These are phyloP conservation scores for Epichloe typhina DNA, from an alignment of 2,329 filamentous ascomycete genomes.

Conservation along the genomic window DNA sequence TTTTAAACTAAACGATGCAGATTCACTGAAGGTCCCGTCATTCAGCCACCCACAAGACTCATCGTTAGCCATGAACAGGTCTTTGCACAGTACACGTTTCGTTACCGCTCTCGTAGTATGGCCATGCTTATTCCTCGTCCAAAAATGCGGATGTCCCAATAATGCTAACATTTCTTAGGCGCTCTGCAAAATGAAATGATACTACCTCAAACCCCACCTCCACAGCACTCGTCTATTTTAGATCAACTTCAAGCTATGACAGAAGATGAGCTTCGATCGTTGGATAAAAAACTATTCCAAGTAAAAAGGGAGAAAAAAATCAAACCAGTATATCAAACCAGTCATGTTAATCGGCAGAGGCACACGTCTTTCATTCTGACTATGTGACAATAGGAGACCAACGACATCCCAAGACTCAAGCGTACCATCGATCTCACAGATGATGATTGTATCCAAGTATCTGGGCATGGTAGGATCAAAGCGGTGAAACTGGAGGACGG, in stretches of 20 bases:
- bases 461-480: background rate
- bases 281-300: slow-evolving; percentile 10
- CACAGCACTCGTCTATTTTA: background rate
- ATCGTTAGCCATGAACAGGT: background rate
- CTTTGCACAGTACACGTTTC: slow-evolving; percentile 7
- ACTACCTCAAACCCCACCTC: slow-evolving; percentile 9
- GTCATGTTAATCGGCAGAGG: background rate
- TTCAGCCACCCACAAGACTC: fast-evolving
- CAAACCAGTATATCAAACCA: background rate
- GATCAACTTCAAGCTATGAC: slow-evolving; percentile 7
- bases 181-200: slow-evolving; percentile 12
- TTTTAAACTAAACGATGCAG: background rate
- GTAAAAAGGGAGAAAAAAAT: slow-evolving; percentile 2
- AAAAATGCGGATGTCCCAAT: background rate
- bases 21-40: background rate
- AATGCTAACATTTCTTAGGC: slow-evolving; percentile 5
- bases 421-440: slow-evolving; percentile 7
- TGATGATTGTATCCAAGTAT: background rate
- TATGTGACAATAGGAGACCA: background rate
- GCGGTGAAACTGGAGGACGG: background rate
- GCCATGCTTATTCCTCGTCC: background rate
- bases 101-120: slow-evolving; percentile 13
- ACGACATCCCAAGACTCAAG: background rate
- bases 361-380: background rate
- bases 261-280: slow-evolving; percentile 8